Conservation (phyloP, 2,329 filamentous ascomycete species). For the Exophiala alcalophila region DNA sequence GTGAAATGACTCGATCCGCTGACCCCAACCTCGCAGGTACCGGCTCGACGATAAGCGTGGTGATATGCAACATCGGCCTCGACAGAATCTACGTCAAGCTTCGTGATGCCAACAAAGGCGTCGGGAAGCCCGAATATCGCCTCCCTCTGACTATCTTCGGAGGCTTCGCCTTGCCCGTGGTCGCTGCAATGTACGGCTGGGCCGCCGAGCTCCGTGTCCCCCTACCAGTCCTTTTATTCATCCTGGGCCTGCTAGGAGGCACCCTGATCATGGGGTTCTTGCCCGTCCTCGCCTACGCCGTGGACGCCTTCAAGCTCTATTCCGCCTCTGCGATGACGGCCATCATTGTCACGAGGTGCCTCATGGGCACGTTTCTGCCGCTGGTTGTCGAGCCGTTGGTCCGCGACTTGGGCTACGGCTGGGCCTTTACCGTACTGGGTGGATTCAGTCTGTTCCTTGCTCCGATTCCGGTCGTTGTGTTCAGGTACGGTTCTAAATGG, state of each 20-base stretch:
- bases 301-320: conserved; percentile 32
- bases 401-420: conserved; percentile 27
- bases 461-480: conserved; percentile 27
- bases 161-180: conserved; percentile 34
- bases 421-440: conserved; percentile 28
- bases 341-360: conserved; percentile 28
- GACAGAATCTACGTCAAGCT: conserved; percentile 31
- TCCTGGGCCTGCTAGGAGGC: conserved; percentile 20
- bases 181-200: conserved; percentile 29
- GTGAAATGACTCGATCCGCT: background rate
- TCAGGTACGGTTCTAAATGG: conserved; percentile 24
- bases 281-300: conserved; percentile 29
- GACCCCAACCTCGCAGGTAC: conserved; percentile 13
- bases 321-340: conserved; percentile 44
- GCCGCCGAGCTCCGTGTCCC: conserved; percentile 20
- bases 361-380: conserved; percentile 31
- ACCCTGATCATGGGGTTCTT: conserved; percentile 25
- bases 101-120: conserved; percentile 34
- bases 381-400: conserved; percentile 27
- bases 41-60: conserved; percentile 31
- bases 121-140: conserved; percentile 41
- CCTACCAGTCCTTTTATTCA: conserved; percentile 18
- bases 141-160: conserved; percentile 50
- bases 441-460: conserved; percentile 19
- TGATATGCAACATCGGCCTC: conserved; percentile 26